These are phyloP conservation scores for Fonsecaea pedrosoi DNA, from an alignment of 2,329 filamentous ascomycete genomes.

Conservation along the genomic window DNA sequence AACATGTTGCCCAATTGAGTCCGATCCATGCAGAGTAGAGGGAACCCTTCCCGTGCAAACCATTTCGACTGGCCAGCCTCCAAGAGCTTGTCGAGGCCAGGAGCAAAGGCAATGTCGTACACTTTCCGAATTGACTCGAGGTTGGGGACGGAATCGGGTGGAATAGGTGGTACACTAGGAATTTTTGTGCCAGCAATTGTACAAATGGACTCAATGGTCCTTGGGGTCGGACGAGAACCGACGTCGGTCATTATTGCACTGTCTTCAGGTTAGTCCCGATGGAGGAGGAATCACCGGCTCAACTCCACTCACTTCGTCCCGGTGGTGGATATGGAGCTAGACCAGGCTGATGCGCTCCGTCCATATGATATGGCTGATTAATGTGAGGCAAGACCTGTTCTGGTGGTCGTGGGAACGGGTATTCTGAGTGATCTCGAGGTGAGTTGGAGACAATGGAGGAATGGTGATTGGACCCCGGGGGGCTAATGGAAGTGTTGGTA, in stretches of 20 bases:
- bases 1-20: conserved; percentile 71
- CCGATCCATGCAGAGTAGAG: conserved; percentile 61
- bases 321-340: conserved; percentile 31
- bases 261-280: conserved; percentile 20
- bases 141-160: conserved; percentile 59
- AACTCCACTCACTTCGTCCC: conserved; percentile 34
- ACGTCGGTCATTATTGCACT: conserved; percentile 36
- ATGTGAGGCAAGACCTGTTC: conserved; percentile 38
- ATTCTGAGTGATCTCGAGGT: conserved; percentile 37
- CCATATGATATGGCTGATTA: conserved; percentile 40
- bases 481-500: conserved; percentile 29
- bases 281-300: not conserved
- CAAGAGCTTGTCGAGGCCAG: conserved; percentile 75
- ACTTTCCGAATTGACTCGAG: conserved; percentile 73
- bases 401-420: conserved; percentile 34
- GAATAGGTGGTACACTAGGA: conserved; percentile 58
- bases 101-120: conserved; percentile 77
- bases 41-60: conserved; percentile 68
- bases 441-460: conserved; percentile 31
- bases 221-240: conserved; percentile 44
- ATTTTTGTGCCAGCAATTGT: conserved; percentile 59
- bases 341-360: conserved; percentile 29
- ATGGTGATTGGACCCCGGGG: conserved; percentile 31
- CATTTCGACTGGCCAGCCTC: conserved; percentile 71
- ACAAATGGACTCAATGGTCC: conserved; percentile 76